A percentile compares a stretch with the other conserved stretches of the same genome.
These are phyloP conservation scores for Russula sp. DNA, from an alignment of 768 basidiomycete genomes.

Conservation along the genomic window DNA sequence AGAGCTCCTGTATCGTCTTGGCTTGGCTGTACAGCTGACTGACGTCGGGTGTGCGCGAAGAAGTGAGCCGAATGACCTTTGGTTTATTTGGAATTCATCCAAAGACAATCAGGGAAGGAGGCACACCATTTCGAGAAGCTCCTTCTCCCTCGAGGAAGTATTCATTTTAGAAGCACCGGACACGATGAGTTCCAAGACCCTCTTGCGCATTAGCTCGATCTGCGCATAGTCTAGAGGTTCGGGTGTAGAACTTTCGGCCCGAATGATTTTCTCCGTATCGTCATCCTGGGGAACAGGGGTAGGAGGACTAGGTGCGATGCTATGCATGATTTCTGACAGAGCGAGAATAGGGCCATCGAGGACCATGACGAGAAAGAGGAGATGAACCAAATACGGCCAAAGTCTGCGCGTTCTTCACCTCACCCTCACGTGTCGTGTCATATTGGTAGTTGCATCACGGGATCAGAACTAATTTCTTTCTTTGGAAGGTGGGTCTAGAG, in stretches of 20 bases:
- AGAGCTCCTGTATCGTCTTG: constrained; percentile 50
- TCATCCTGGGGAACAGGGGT: constrained; percentile 29
- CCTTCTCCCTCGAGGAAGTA: constrained; percentile 39
- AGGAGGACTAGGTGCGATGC: constrained; percentile 45
- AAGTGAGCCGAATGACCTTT: constrained; percentile 47
- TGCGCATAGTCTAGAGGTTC: constrained; percentile 43
- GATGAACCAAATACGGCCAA: constrained; percentile 31
- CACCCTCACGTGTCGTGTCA: constrained; percentile 32
- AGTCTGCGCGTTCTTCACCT: constrained; percentile 23
- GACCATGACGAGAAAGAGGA: constrained; percentile 27
- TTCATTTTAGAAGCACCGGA: constrained; percentile 26
- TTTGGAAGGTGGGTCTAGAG: neutral
- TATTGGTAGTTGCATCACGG: constrained; percentile 28
- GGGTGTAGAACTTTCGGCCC: constrained; percentile 29
- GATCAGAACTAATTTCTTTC: constrained; percentile 19
- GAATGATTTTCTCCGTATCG: constrained; percentile 20
- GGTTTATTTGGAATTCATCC: neutral
- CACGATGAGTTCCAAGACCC: constrained; percentile 41
- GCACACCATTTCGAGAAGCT: constrained; percentile 53
- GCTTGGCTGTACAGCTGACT: constrained; percentile 54
- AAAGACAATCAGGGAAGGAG: constrained; percentile 1
- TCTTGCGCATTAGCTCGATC: constrained; percentile 43
- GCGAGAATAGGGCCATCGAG: constrained; percentile 38
- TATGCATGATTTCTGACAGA: constrained; percentile 51
- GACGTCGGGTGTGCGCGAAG: constrained; percentile 34